These are phyloP conservation scores for Ashbya aceris DNA, from an alignment of 1,139 yeast species.

Conservation along the genomic window DNA sequence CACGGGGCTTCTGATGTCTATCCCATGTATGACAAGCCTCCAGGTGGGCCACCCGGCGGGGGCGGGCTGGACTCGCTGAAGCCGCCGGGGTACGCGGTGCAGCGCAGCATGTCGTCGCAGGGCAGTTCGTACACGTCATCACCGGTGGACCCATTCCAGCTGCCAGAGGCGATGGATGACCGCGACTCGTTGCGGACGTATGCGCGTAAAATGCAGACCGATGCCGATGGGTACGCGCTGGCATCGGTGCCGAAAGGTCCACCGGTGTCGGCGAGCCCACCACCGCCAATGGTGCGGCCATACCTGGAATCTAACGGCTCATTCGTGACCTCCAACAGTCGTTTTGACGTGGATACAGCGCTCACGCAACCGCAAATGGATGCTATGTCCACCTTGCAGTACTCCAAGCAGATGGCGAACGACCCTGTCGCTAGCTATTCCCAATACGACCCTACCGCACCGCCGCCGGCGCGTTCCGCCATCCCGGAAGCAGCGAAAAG, in stretches of 20 bases:
- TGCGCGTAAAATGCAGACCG: conserved; percentile 23
- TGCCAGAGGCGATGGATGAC: conserved; percentile 20
- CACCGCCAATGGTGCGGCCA: neutral
- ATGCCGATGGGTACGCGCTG: conserved; percentile 22
- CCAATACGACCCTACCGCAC: neutral
- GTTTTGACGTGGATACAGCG: neutral
- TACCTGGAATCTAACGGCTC: conserved; percentile 1
- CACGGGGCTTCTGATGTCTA: conserved; percentile 14
- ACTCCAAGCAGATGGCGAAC: neutral
- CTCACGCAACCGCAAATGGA: neutral
- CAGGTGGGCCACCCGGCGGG: conserved; percentile 11
- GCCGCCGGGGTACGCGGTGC: conserved; percentile 3
- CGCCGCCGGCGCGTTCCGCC: too few relatives aligned
- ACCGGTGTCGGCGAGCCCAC: neutral
- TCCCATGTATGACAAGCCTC: conserved; percentile 6
- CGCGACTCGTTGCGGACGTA: conserved; percentile 22
- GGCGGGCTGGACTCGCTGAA: conserved; percentile 2
- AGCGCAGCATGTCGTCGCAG: neutral
- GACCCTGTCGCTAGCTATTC: neutral
- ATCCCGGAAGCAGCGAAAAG: too few relatives aligned
- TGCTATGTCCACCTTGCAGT: too few relatives aligned
- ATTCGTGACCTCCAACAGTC: neutral
- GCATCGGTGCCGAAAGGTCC: conserved; percentile 10
- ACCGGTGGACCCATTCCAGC: conserved; percentile 22
- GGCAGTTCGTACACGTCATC: neutral